Conservation (phyloP, 192 early-diverging fungal genomes). For the Entomortierella beljakovae region DNA sequence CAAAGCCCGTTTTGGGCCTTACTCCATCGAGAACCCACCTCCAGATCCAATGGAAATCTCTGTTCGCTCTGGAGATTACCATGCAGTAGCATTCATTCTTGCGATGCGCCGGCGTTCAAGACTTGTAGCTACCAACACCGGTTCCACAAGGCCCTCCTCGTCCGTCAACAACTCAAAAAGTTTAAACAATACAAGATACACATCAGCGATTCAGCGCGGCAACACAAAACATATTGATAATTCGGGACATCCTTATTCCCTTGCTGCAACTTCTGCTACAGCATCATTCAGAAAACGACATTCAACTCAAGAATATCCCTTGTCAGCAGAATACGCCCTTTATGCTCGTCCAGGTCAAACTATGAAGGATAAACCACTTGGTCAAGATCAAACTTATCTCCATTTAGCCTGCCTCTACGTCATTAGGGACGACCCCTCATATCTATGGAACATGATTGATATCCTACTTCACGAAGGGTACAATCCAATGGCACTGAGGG, state of each 20-base stretch:
- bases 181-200: no score
- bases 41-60: constrained; percentile 48
- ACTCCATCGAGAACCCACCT: constrained; percentile 50
- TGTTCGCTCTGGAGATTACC: constrained; percentile 43
- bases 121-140: constrained; percentile 1
- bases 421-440: constrained; percentile 34
- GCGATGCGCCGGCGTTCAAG: constrained; percentile 48
- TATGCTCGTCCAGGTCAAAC: constrained; percentile 51
- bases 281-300: constrained; percentile 4
- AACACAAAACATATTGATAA: constrained; percentile 15
- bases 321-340: constrained; percentile 45
- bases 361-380: constrained; percentile 36
- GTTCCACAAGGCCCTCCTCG: neutral
- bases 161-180: neutral
- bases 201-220: neutral
- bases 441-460: constrained; percentile 53
- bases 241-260: constrained; percentile 24
- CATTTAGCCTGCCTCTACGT: constrained; percentile 42
- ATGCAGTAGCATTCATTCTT: constrained; percentile 53
- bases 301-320: neutral
- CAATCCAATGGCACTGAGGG: constrained; percentile 39
- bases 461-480: constrained; percentile 49
- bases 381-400: constrained; percentile 50
- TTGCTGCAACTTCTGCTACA: constrained; percentile 28
- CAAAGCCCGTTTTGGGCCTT: constrained; percentile 48